Evolutionary conservation across 257 asterid genomes (phyloP).

Genomic region (Solanum sitiens): DNA sequence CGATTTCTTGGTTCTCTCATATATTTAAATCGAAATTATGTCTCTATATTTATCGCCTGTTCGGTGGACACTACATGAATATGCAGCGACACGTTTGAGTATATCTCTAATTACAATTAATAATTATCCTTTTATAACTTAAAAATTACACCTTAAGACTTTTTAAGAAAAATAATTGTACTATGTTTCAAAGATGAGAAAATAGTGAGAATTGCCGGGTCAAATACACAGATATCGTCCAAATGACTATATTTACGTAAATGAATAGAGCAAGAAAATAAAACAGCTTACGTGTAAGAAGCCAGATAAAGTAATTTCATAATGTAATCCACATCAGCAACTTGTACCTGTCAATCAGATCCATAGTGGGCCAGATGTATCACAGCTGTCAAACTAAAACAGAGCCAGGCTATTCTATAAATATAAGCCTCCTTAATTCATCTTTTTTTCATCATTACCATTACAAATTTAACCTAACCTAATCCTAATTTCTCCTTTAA

Average conservation of each 20-base stretch:
- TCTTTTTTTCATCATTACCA: background rate
- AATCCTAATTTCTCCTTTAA: background rate
- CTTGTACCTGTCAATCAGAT: constrained; percentile 27
- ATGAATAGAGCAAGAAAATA: background rate
- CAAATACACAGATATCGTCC: background rate
- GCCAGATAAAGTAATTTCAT: background rate
- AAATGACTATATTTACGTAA: background rate
- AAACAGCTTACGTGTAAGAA: background rate
- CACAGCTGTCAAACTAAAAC: background rate
- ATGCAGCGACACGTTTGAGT: background rate
- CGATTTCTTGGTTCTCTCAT: background rate
- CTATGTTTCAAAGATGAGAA: background rate
- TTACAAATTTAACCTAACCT: background rate
- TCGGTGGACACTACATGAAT: background rate
- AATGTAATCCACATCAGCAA: constrained; percentile 22
- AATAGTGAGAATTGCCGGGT: background rate
- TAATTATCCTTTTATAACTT: background rate
- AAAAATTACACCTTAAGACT: background rate
- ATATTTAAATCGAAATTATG: background rate
- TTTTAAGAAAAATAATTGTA: background rate
- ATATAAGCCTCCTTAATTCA: background rate
- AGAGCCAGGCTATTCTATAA: background rate
- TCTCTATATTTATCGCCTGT: background rate
- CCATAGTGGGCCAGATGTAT: constrained; percentile 6
- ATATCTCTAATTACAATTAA: background rate